Base-by-base conservation (phyloP, 768 basidiomycete species). In the Ramaria sp. region DNA sequence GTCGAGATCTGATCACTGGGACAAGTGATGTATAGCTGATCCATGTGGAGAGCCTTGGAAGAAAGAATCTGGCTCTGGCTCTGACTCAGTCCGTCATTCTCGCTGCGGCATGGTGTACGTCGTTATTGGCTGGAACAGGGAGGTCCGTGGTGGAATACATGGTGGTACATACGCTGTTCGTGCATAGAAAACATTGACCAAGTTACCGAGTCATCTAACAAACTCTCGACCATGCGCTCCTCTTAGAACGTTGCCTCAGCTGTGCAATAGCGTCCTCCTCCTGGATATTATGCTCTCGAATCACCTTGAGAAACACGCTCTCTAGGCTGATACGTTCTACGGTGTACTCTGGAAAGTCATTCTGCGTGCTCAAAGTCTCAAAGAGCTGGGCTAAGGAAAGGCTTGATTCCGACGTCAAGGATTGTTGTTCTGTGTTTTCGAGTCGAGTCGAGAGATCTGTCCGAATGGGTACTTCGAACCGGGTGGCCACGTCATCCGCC, bases 401-500 rank as follows among this genome's bases (percentile, higher is more conserved):
- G 0, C 2, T 50, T 30, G 32, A 1, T 41, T 5, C 13, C 32
- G 13, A 32, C 30, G 30, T 34, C 32, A 8, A 34, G 32, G 32
- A 4, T 5, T 6, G 39, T 18, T 41, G 16, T n/a, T 25, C 12
- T 30, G 3, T 2, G 16, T n/a, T 15, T 9, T 3, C 45, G 8
- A 2, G 6, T 16, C 7, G 3, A 8, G 32, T 34, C 32, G 45
- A 27, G 13, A 27, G 5, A 55, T 39, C 68, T 65, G 42, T 52
- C 3, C 56, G 59, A 5, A 85, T 71, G 8, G 84, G 83, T 8
- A 86, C 82, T 62, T 87, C 82, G 62, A 85, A 87, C 1, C 83
- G 78, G 1, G 83, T 85, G 1, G 82, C 83, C 15, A 87, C 82
- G 60, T 86, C 85, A 58, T 87, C 82, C 4, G 79, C 80, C 70